Base-by-base conservation (phyloP, 2,329 filamentous ascomycete genomes). In the Claviceps sp. region DNA sequence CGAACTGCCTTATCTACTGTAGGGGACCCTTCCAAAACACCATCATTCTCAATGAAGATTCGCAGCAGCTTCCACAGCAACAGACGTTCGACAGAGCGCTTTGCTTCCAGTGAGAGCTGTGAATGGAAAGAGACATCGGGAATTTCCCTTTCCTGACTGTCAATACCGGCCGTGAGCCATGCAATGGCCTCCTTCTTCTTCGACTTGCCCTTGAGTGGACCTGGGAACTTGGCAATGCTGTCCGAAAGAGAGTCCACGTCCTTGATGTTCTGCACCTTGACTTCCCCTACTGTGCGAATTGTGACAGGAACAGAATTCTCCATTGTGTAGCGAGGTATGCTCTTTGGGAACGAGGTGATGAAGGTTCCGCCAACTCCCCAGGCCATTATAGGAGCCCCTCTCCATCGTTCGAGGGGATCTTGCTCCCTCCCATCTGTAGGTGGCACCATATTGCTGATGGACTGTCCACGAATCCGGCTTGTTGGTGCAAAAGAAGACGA, bases 161-260 rank as follows among this genome's bases (percentile, higher is more conserved):
- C 83, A 52, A 97, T 91, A 50, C 84, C 88, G 54, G 77, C 73
- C 4, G 76, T 78, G 45, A 98, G 73, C 93, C 94, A 98, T 2
- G 80, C 68, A 44, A 90, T 60, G 0, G 89, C 79, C 51, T 98
- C 91, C 71, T 97, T 98, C 75, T 98, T 98, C 74, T 95, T 97
- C 1, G 84, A 82, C 64, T 96, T 97, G 42, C 82, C 78, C 66
- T 85, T 89, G 30, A 98, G 71, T 3, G 94, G 93, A 0, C 93
- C 93, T 0, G 93, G 93, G 61, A 97, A 97, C 59, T 84, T 89
- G 17, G 81, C 77, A 48, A 93, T 71, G 2, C 82, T 78, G 38
- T 93, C 88, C 24, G 80, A 73, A 8, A 89, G 71, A 4, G 87
- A 82, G 45, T 87, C 71, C 34, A 88, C 73, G 44, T 89, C 82